These are phyloP conservation scores for Lignosus rhinocerotis DNA, from an alignment of 1,284 basidiomycete genomes.

Conservation along the genomic window DNA sequence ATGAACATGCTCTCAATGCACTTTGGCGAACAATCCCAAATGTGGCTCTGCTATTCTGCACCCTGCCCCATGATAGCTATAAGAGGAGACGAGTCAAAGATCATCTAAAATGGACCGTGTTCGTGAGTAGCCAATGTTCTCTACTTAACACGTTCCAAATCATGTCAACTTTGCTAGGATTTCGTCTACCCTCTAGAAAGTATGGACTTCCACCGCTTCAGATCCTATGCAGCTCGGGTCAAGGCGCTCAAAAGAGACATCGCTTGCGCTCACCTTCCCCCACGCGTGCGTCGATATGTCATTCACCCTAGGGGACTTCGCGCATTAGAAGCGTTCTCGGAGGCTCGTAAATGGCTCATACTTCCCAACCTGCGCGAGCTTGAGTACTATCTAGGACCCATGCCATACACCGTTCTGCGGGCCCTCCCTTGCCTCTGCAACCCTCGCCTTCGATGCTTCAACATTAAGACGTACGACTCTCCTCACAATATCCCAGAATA, in stretches of 20 bases:
- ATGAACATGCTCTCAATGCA: not conserved
- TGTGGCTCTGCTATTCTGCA: not conserved
- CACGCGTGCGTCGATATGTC: not conserved
- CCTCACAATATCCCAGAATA: not conserved
- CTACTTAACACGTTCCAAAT: not conserved
- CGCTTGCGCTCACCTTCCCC: not conserved
- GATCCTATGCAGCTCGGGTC: not conserved
- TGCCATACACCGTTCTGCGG: not conserved
- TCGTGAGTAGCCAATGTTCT: not conserved
- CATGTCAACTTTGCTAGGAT: not conserved
- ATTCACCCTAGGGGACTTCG: not conserved
- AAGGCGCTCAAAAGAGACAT: not conserved
- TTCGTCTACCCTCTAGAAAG: not conserved
- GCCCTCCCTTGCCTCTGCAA: not conserved
- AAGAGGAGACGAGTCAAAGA: not conserved
- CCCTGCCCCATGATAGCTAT: slow-evolving; percentile 1
- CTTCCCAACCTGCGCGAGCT: not conserved
- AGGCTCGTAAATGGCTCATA: not conserved
- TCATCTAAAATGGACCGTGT: not conserved
- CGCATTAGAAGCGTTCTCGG: not conserved
- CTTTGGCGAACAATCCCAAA: not conserved
- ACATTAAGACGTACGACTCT: not conserved
- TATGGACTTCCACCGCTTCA: not conserved
- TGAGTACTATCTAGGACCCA: not conserved
- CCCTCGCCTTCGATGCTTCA: not conserved